Conservation (phyloP, 2,329 filamentous ascomycete species). For the Ploettnerulaceae sp. region DNA sequence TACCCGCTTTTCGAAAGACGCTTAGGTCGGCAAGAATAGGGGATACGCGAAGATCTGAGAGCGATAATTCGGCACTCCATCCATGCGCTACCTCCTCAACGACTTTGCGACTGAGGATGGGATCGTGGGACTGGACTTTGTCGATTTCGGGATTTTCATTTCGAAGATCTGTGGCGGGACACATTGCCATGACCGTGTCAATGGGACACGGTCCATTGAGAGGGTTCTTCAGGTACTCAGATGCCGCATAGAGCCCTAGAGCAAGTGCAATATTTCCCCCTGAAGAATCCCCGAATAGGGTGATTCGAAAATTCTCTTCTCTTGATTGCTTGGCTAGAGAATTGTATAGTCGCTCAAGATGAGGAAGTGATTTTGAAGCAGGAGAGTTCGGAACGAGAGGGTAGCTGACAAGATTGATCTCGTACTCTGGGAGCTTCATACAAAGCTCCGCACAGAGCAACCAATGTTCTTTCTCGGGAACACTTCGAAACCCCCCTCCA, state of each 20-base stretch:
- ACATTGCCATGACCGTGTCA: slow-evolving; percentile 20
- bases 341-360: slow-evolving; percentile 14
- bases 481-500: slow-evolving; percentile 28
- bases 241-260: slow-evolving; percentile 16
- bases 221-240: slow-evolving; percentile 1
- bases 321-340: slow-evolving; percentile 1
- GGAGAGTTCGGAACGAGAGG: slow-evolving; percentile 15
- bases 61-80: slow-evolving; percentile 16
- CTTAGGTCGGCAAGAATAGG: slow-evolving; percentile 21
- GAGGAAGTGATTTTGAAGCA: slow-evolving; percentile 10
- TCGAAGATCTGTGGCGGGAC: slow-evolving; percentile 18
- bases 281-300: slow-evolving; percentile 19
- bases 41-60: slow-evolving; percentile 17
- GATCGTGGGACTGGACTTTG: slow-evolving; percentile 13
- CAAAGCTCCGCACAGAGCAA: slow-evolving; percentile 16
- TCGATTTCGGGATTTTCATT: slow-evolving; percentile 23
- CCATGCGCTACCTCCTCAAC: slow-evolving; percentile 17
- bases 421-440: slow-evolving; percentile 14
- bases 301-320: slow-evolving; percentile 11
- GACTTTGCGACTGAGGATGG: slow-evolving; percentile 14
- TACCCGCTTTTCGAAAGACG: slow-evolving; percentile 11
- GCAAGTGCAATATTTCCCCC: slow-evolving; percentile 19
- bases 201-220: slow-evolving; percentile 7
- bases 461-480: slow-evolving; percentile 19
- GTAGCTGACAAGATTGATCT: slow-evolving; percentile 20